A percentile compares a stretch with the other conserved stretches of the same genome.
These are phyloP conservation scores for Verticillium tricorpus DNA, from an alignment of 2,329 filamentous ascomycete genomes.

Conservation along the genomic window DNA sequence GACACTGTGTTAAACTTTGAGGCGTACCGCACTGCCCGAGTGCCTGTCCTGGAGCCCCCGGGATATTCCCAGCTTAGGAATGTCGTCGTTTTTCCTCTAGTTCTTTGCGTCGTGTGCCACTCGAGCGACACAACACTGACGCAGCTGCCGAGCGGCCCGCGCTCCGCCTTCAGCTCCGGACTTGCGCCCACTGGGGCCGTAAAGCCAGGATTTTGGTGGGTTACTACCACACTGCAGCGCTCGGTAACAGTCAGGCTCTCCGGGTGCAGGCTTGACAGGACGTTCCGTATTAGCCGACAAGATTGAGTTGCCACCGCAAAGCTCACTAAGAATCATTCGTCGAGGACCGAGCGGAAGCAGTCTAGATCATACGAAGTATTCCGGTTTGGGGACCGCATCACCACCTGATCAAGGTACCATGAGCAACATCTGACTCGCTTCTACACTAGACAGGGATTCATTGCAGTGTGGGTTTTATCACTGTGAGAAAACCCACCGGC, in stretches of 20 bases:
- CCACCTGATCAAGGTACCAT: not conserved
- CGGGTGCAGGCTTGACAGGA: not conserved
- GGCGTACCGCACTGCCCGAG: not conserved
- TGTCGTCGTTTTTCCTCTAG: not conserved
- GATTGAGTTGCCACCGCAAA: not conserved
- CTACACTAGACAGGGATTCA: no score
- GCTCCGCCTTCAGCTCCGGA: not conserved
- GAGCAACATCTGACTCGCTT: no score
- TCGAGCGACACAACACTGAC: conserved; percentile 4
- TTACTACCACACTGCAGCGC: not conserved
- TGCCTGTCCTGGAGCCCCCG: not conserved
- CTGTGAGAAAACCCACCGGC: no score
- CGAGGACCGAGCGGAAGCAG: not conserved
- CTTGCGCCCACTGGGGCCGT: not conserved
- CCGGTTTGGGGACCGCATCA: conserved; percentile 1
- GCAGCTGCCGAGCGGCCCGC: not conserved
- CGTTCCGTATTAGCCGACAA: not conserved
- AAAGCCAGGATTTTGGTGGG: not conserved
- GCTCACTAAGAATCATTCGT: not conserved
- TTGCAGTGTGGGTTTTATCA: no score
- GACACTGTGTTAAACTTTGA: not conserved
- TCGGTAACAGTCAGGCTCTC: not conserved
- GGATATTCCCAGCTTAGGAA: not conserved
- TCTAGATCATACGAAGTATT: conserved; percentile 2
- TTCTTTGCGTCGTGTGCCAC: not conserved